phyloP scores from a whole-genome alignment of 2,329 filamentous ascomycete genomes.

The Grosmannia huntii region DNA sequence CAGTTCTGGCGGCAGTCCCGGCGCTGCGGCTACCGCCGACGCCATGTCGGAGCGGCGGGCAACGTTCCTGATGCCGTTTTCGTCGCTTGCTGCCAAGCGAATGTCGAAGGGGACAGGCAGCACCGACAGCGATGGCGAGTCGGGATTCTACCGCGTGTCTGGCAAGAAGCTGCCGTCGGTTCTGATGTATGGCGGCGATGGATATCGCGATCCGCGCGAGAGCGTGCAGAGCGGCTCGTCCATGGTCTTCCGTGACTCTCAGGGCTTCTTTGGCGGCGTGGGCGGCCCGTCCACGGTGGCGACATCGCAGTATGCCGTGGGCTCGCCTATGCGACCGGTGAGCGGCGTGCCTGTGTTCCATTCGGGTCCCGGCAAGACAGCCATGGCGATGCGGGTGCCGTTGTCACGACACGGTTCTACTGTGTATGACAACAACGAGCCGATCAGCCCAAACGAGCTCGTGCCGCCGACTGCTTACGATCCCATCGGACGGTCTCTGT shows the following conservation, averaged over 20 bases:
- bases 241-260: slow-evolving; percentile 15
- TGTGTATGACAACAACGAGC: slow-evolving; percentile 14
- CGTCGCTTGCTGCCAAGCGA: slow-evolving; percentile 17
- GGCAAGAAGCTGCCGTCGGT: slow-evolving; percentile 53
- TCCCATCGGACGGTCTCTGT: slow-evolving; percentile 11
- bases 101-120: slow-evolving; percentile 12
- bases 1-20: slow-evolving; percentile 9
- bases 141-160: slow-evolving; percentile 52
- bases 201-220: slow-evolving; percentile 29
- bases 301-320: slow-evolving; percentile 32
- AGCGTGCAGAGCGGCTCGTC: slow-evolving; percentile 9
- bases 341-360: slow-evolving; percentile 49
- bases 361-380: slow-evolving; percentile 45
- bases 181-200: slow-evolving; percentile 48
- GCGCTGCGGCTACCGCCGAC: slow-evolving; percentile 4
- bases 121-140: slow-evolving; percentile 26
- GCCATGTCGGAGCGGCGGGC: slow-evolving; percentile 34
- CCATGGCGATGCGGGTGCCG: slow-evolving; percentile 27
- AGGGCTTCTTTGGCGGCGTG: slow-evolving; percentile 17
- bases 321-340: slow-evolving; percentile 45
- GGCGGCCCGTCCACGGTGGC: slow-evolving; percentile 15
- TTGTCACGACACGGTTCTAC: slow-evolving; percentile 43
- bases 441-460: background rate
- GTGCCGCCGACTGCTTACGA: slow-evolving; percentile 7
- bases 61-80: slow-evolving; percentile 32